Evolutionary conservation across 768 basidiomycete species (phyloP), one percentile per base, ranked within the genome.

Genomic region (Pleurotus eryngii): DNA sequence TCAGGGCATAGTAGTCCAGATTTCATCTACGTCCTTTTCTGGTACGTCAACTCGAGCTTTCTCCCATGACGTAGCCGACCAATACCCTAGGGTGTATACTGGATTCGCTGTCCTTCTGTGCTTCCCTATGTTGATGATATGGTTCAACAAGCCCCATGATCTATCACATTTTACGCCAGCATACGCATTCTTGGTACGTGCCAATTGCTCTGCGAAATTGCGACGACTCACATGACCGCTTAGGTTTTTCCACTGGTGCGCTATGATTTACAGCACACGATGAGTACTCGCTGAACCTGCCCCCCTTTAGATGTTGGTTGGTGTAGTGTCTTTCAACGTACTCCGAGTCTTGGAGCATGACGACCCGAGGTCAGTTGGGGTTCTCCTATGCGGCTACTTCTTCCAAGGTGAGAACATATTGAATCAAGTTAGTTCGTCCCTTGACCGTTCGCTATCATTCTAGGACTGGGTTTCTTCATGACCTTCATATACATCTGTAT

Each of bases 401-500:
- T 81, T 80, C 67, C 78, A 80, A 71, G 78, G 76, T 71, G 12
- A 55, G 45, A 49, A 11, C 30, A 15, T 15, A 42, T 35, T 40
- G 3, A 38, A 1, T 17, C 11, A 9, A 9, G 11, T 2, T 18
- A 7, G 27, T 18, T 4, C 9, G 14, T 46, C 27, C 30, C 26
- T 37, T 49, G 26, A 53, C 17, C 42, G 15, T 37, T 22, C n/a
- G 11, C 37, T 3, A 22, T n/a, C 12, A 38, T 17, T 22, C 3
- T 39, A 75, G 74, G 76, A 2, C 66, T 78, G 18, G 77, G 78
- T 5, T 78, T 76, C 67, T 79, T 79, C 67, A 74, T 79, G 71
- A 78, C 78, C 9, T 75, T 78, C 64, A 76, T 79, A 61, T 80
- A 81, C 57, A 73, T 81, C 39, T 76, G 76, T 63, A 78, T 79